Conservation (phyloP, 2,329 filamentous ascomycete species). For the Colletotrichum australisinense region DNA sequence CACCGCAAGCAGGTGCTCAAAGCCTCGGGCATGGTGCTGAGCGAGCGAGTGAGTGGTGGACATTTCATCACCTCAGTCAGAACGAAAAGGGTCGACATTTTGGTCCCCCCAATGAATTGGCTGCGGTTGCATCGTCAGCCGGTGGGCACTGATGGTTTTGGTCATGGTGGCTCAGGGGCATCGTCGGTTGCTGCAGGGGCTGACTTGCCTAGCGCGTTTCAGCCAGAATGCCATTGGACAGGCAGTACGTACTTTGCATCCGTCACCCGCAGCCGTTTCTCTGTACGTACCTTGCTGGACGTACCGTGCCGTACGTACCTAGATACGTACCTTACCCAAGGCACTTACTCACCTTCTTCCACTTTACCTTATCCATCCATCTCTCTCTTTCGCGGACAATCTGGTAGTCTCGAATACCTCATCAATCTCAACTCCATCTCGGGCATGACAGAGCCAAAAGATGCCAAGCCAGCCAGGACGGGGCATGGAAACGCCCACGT, state of each 20-base stretch:
- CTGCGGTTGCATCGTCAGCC: slow-evolving; percentile 9
- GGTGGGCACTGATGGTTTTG: not conserved
- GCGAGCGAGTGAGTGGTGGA: not conserved
- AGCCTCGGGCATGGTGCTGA: not conserved
- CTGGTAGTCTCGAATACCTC: not conserved
- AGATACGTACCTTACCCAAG: not conserved
- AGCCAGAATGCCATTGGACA: slow-evolving; percentile 30
- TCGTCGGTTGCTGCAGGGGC: slow-evolving; percentile 26
- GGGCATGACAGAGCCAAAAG: not conserved
- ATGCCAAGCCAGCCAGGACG: not conserved
- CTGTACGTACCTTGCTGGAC: not conserved
- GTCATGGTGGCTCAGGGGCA: slow-evolving; percentile 23
- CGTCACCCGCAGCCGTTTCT: not conserved
- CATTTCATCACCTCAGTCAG: not conserved
- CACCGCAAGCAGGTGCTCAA: too few relatives aligned
- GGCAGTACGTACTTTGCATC: not conserved
- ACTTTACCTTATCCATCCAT: not conserved
- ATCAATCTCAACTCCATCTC: not conserved
- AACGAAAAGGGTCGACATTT: not conserved
- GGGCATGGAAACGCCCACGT: not conserved
- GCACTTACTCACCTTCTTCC: not conserved
- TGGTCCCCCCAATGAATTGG: not conserved
- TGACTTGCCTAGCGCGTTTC: slow-evolving; percentile 26
- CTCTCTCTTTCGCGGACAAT: not conserved
- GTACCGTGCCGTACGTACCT: not conserved